Evolutionary conservation across 164 flowering plant species (phyloP).

Genomic region (Stephania cephalantha): DNA sequence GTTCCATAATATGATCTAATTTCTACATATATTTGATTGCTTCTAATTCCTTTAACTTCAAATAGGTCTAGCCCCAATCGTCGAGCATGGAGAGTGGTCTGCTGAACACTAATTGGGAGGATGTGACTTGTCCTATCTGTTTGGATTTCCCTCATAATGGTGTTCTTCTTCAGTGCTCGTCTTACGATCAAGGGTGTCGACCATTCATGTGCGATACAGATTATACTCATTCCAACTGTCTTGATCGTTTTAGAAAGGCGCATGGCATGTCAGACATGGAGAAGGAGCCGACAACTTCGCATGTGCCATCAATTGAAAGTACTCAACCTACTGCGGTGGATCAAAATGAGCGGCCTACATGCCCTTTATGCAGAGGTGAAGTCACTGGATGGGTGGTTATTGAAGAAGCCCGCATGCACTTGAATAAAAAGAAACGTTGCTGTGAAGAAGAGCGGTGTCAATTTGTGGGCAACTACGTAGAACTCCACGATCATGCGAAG

Average conservation of each 20-base stretch:
- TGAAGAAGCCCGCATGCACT: constrained; percentile 46
- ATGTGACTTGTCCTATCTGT: constrained; percentile 83
- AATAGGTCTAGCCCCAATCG: constrained; percentile 13
- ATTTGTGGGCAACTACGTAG: constrained; percentile 57
- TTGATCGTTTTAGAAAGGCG: constrained; percentile 72
- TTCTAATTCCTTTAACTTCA: constrained; percentile 23
- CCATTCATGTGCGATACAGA: constrained; percentile 88
- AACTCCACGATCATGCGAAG: constrained; percentile 69
- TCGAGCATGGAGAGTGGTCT: constrained; percentile 36
- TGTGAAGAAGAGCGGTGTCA: constrained; percentile 70
- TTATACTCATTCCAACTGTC: constrained; percentile 83
- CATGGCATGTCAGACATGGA: constrained; percentile 33
- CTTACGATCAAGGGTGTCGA: constrained; percentile 77
- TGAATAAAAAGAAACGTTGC: constrained; percentile 61
- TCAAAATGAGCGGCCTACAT: constrained; percentile 36
- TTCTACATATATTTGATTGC: constrained; percentile 23
- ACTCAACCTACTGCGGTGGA: constrained; percentile 20
- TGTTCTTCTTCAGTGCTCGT: constrained; percentile 88
- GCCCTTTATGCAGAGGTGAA: constrained; percentile 91
- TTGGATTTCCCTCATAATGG: constrained; percentile 86
- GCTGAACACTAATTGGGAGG: constrained; percentile 55
- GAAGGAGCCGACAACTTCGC: constrained; percentile 32
- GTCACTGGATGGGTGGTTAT: constrained; percentile 81
- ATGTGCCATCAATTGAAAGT: constrained; percentile 21
- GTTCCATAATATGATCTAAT: not conserved